A percentile compares a stretch with the other conserved stretches of the same genome.
phyloP scores from a whole-genome alignment of 2,329 filamentous ascomycete genomes.

The Colletotrichum brevisporum region DNA sequence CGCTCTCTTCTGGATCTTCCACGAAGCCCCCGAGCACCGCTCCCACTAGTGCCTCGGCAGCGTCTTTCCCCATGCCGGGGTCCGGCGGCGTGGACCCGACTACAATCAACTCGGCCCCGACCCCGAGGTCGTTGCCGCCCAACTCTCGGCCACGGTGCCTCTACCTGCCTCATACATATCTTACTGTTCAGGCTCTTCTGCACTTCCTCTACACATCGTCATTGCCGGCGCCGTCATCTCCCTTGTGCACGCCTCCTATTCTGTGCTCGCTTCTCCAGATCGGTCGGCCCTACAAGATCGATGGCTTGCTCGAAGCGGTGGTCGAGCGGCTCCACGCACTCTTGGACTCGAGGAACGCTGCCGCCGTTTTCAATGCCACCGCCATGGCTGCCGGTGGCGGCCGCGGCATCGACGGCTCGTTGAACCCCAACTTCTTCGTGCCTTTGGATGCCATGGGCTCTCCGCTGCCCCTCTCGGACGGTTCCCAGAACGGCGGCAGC shows the following conservation, averaged over 20 bases:
- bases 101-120: slow-evolving; percentile 69
- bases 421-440: slow-evolving; percentile 75
- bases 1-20: slow-evolving; percentile 56
- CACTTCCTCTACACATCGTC: slow-evolving; percentile 96
- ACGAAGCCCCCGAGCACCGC: slow-evolving; percentile 60
- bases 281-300: slow-evolving; percentile 91
- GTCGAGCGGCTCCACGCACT: slow-evolving; percentile 91
- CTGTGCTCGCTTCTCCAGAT: slow-evolving; percentile 95
- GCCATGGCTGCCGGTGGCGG: slow-evolving; percentile 98
- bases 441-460: slow-evolving; percentile 59
- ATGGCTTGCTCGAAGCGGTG: slow-evolving; percentile 91
- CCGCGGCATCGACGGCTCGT: slow-evolving; percentile 79
- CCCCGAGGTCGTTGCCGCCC: slow-evolving; percentile 70
- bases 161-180: slow-evolving; percentile 92
- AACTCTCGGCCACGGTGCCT: slow-evolving; percentile 84
- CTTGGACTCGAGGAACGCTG: slow-evolving; percentile 93
- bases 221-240: slow-evolving; percentile 81
- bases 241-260: slow-evolving; percentile 92
- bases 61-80: slow-evolving; percentile 26
- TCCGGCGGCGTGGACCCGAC: slow-evolving; percentile 57
- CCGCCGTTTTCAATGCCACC: slow-evolving; percentile 97
- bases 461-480: slow-evolving; percentile 40
- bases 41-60: slow-evolving; percentile 57
- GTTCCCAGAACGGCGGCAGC: slow-evolving; percentile 41
- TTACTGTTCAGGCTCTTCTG: slow-evolving; percentile 90